These are phyloP conservation scores for Xylaria castorea DNA, from an alignment of 495 filamentous ascomycete genomes.

Conservation along the genomic window DNA sequence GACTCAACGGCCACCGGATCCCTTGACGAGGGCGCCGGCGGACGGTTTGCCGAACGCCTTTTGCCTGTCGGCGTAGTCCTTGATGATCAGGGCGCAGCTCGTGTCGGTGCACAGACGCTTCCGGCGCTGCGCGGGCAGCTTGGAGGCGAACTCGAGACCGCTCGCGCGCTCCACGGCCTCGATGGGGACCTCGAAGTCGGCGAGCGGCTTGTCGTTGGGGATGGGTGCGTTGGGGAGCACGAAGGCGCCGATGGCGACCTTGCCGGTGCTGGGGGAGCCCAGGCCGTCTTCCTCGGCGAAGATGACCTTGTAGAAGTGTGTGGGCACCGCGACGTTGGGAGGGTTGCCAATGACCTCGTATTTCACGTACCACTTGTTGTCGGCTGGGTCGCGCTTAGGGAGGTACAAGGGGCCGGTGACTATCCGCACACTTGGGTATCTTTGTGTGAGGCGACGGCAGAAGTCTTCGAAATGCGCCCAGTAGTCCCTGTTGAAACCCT, in stretches of 20 bases:
- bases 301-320: slow-evolving; percentile 98
- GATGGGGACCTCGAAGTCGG: slow-evolving; percentile 91
- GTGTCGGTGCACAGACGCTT: slow-evolving; percentile 87
- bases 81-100: slow-evolving; percentile 77
- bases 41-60: slow-evolving; percentile 56
- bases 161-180: slow-evolving; percentile 91
- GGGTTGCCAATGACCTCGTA: slow-evolving; percentile 98
- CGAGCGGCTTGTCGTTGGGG: slow-evolving; percentile 79
- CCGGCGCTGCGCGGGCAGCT: slow-evolving; percentile 73
- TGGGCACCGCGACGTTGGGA: slow-evolving; percentile 94
- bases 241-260: slow-evolving; percentile 88
- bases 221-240: slow-evolving; percentile 95
- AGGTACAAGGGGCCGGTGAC: slow-evolving; percentile 95
- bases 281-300: slow-evolving; percentile 83
- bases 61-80: slow-evolving; percentile 74
- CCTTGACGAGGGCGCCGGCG: slow-evolving; percentile 28
- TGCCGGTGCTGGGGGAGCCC: slow-evolving; percentile 58
- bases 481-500: slow-evolving; percentile 98
- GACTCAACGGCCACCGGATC: slow-evolving; percentile 9
- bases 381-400: slow-evolving; percentile 73
- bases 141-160: slow-evolving; percentile 86
- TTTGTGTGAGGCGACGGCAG: slow-evolving; percentile 76
- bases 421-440: slow-evolving; percentile 88
- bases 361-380: slow-evolving; percentile 91
- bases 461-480: slow-evolving; percentile 99